phyloP scores from a whole-genome alignment of 2,329 filamentous ascomycete genomes.

The Cladosporium halotolerans region DNA sequence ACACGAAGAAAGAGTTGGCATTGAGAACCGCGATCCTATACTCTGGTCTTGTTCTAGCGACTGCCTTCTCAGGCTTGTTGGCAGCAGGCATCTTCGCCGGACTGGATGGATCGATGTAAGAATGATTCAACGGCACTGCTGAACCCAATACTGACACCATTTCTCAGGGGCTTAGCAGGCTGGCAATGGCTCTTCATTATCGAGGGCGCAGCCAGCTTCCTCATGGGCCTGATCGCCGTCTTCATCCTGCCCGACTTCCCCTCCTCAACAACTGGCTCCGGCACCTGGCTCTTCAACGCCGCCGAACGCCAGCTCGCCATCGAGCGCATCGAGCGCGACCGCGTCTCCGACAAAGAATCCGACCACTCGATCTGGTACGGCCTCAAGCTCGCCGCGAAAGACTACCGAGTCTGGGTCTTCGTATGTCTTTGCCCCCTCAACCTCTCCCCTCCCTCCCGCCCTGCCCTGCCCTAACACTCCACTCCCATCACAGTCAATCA shows the following conservation, averaged over 20 bases:
- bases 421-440: not conserved
- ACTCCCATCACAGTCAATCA: not conserved
- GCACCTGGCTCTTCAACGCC: constrained; percentile 39
- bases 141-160: not conserved
- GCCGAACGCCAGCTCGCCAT: constrained; percentile 25
- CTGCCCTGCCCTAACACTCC: not conserved
- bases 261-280: constrained; percentile 3
- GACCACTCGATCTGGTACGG: constrained; percentile 33
- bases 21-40: not conserved
- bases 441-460: too few relatives aligned
- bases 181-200: constrained; percentile 10
- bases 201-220: constrained; percentile 42
- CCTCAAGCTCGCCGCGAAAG: constrained; percentile 4
- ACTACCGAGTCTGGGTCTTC: constrained; percentile 6
- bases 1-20: constrained; percentile 30
- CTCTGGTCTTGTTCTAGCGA: not conserved
- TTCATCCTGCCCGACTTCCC: constrained; percentile 64
- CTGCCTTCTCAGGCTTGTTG: constrained; percentile 2
- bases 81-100: constrained; percentile 24
- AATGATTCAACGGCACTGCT: not conserved
- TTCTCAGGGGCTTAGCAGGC: constrained; percentile 15
- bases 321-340: constrained; percentile 33
- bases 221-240: constrained; percentile 51
- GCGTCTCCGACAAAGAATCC: constrained; percentile 39
- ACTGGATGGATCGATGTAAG: constrained; percentile 46